phyloP scores from a whole-genome alignment of 2,329 filamentous ascomycete genomes.

The Fusarium redolens region DNA sequence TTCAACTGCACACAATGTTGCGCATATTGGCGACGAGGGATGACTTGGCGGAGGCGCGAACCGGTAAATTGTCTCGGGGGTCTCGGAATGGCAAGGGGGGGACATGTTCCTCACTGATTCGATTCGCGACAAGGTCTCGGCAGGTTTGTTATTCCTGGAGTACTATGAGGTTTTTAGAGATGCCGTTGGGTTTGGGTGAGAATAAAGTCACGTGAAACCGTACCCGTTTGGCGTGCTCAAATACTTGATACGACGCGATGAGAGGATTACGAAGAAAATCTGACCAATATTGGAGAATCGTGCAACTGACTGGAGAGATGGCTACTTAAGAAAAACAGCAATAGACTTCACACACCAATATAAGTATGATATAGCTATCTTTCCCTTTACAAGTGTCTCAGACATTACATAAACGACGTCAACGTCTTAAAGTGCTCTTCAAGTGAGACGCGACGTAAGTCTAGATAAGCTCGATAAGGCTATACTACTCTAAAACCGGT shows the following conservation, averaged over 20 bases:
- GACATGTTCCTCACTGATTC: neutral
- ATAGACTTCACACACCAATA: too few species aligned
- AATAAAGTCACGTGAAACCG: conserved; percentile 39
- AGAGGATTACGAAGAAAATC: neutral
- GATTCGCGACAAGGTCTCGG: conserved; percentile 30
- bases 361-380: neutral
- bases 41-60: conserved; percentile 4
- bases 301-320: neutral
- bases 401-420: conserved; percentile 10
- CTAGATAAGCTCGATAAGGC: conserved; percentile 13
- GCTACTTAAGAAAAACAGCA: too few species aligned
- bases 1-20: conserved; percentile 12
- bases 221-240: conserved; percentile 12
- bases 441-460: conserved; percentile 42
- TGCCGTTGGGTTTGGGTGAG: conserved; percentile 14
- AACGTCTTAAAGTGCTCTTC: conserved; percentile 11
- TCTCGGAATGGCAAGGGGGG: neutral
- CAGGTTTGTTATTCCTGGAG: conserved; percentile 4
- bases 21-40: neutral
- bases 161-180: neutral
- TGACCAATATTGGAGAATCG: conserved; percentile 15
- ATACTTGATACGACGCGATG: conserved; percentile 18
- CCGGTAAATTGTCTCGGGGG: conserved; percentile 24
- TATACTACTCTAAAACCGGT: neutral
- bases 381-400: neutral